phyloP scores from a whole-genome alignment of 179 eudicot genomes.

The Actinidia chinensis region DNA sequence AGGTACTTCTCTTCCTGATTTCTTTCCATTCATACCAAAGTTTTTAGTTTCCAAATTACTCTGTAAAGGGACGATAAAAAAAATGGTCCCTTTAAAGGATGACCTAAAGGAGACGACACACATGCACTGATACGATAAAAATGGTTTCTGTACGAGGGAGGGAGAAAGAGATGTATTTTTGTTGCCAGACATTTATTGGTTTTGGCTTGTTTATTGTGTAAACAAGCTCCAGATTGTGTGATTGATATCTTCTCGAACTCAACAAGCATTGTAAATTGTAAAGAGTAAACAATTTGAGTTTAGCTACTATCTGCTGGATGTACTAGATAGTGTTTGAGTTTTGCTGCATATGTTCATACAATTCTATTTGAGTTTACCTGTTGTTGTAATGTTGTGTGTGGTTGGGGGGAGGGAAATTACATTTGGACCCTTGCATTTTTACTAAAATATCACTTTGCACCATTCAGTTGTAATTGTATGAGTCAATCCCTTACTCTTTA shows the following conservation, averaged over 20 bases:
- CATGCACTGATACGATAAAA: background rate
- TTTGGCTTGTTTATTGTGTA: background rate
- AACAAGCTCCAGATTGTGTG: background rate
- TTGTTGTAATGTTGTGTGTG: background rate
- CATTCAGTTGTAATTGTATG: too few species aligned
- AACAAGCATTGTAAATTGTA: conserved; percentile 3
- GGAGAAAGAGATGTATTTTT: background rate
- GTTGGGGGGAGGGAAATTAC: too few species aligned
- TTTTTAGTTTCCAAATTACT: background rate
- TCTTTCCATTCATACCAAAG: too few species aligned
- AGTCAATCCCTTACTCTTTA: too few species aligned
- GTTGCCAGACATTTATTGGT: background rate
- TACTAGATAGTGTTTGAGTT: background rate
- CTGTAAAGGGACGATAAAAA: background rate
- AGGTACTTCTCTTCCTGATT: background rate
- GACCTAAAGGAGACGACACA: background rate
- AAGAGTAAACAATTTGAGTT: background rate
- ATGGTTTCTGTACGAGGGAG: background rate
- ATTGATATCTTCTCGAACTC: background rate
- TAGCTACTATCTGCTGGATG: background rate
- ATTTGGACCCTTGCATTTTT: too few species aligned
- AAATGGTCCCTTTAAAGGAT: background rate
- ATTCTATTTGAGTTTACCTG: background rate
- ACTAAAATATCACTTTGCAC: too few species aligned
- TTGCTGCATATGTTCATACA: background rate